Conservation (phyloP, 345 rosid species). For the Capsella bursapastoris region DNA sequence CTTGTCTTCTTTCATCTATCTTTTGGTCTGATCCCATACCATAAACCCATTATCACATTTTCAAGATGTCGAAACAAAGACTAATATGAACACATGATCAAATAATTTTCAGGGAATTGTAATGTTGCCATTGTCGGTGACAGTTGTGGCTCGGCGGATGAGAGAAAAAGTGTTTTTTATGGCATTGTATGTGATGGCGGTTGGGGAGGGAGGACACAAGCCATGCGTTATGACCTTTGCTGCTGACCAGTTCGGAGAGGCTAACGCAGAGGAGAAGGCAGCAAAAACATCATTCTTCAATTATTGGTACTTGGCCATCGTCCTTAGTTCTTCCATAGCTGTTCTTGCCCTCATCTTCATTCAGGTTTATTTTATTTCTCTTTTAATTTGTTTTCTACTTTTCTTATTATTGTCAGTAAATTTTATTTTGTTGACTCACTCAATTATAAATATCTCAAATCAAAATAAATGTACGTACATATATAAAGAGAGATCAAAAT, state of each 20-base stretch:
- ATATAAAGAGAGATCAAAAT: neutral
- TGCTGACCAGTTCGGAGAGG: conserved; percentile 89
- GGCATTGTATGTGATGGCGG: conserved; percentile 70
- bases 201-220: conserved; percentile 96
- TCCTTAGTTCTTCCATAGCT: conserved; percentile 62
- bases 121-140: conserved; percentile 64
- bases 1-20: conserved; percentile 59
- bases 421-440: no score
- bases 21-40: conserved; percentile 45
- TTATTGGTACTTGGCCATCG: conserved; percentile 83
- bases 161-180: conserved; percentile 62
- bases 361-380: conserved; percentile 53
- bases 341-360: conserved; percentile 64
- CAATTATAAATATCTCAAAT: no score
- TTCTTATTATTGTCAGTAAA: neutral
- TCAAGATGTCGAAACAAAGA: neutral
- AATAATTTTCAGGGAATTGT: conserved; percentile 67
- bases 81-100: neutral
- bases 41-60: neutral
- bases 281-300: conserved; percentile 92
- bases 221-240: conserved; percentile 96
- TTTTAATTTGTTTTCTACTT: no score
- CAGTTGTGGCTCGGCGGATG: conserved; percentile 47
- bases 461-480: neutral
- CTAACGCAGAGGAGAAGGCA: conserved; percentile 57